Evolutionary conservation across 805 yeast genomes (phyloP), one percentile per base, ranked within the genome.

Genomic region (Metschnikowia proteae): DNA sequence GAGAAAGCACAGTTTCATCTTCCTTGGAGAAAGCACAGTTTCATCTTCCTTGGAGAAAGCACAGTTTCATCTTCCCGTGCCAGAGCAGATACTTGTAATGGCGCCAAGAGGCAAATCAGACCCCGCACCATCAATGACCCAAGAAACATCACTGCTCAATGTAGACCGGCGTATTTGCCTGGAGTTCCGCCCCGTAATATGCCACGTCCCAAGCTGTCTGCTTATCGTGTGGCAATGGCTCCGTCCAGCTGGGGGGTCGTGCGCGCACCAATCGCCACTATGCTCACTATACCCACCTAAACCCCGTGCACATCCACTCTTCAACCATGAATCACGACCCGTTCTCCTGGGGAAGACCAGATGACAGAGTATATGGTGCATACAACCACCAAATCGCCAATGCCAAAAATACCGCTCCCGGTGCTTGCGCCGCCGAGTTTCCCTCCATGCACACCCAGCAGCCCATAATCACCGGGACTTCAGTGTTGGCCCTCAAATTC

Each of bases 391-490:
- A 78, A 43, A 92, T 91, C 59, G 86, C 96, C 43, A 70, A 82
- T 54, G 90, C 90, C 0, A 17, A 27, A 32, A 29, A 38, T 13
- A 13, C 30, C 23, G 29, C 39, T n/a, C 26, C 41, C 5, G 11
- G 39, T 7, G 27, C 49, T 10, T 9, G 11, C 6, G 36, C 13
- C 31, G 55, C 63, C 49, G 63, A 64, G 47, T 78, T 82, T 63
- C 97, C 97, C 29, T 79, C 75, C 48, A 81, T 83, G 83, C 84
- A 88, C 67, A 92, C 99, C 2, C 96, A 88, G 66, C 89, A 84
- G 63, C 99, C 99, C 42, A 86, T 88, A 57, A 88, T 94, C 51
- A 94, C 99, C 10, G 98, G 99, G 63, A 88, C 98, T 0, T 89
- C 97, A 32, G 99, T 94, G 23, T 77, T 94, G 58, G 95, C 94